phyloP scores from a whole-genome alignment of 106 monocot species.

The Dendrobium nobile region DNA sequence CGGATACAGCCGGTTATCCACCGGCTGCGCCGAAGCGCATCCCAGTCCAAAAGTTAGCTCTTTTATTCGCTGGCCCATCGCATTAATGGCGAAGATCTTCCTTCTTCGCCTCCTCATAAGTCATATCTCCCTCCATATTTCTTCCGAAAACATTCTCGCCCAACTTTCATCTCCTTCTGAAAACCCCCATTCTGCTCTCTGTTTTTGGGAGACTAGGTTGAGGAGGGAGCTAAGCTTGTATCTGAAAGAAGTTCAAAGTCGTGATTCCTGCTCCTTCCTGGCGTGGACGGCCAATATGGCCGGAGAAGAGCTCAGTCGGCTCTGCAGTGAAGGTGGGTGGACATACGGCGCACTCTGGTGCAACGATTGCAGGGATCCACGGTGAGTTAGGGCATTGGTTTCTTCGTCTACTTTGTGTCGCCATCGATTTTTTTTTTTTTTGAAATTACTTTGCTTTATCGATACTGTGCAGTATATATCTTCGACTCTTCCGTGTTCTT shows the following conservation, averaged over 20 bases:
- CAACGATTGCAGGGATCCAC: neutral
- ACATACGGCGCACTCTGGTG: constrained; percentile 5
- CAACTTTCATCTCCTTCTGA: too few species aligned
- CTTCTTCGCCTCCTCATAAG: too few species aligned
- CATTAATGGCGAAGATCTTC: neutral
- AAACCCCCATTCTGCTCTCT: neutral
- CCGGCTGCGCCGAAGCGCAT: neutral
- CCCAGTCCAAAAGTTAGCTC: neutral
- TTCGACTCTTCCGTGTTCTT: neutral
- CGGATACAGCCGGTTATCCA: constrained; percentile 7
- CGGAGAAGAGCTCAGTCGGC: neutral
- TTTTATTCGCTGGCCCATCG: neutral
- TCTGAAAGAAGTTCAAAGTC: neutral
- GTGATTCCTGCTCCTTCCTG: neutral
- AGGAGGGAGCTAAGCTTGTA: neutral
- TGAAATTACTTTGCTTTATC: too few species aligned
- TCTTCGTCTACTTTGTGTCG: neutral
- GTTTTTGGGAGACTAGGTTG: neutral
- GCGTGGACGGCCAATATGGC: neutral
- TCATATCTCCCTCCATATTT: too few species aligned
- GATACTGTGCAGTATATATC: too few species aligned
- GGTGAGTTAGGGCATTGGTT: neutral
- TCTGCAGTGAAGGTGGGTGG: neutral
- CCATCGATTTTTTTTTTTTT: too few species aligned
- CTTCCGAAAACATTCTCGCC: too few species aligned